These are phyloP conservation scores for Mortierella alpina DNA, from an alignment of 192 early-diverging fungal species.

Conservation along the genomic window DNA sequence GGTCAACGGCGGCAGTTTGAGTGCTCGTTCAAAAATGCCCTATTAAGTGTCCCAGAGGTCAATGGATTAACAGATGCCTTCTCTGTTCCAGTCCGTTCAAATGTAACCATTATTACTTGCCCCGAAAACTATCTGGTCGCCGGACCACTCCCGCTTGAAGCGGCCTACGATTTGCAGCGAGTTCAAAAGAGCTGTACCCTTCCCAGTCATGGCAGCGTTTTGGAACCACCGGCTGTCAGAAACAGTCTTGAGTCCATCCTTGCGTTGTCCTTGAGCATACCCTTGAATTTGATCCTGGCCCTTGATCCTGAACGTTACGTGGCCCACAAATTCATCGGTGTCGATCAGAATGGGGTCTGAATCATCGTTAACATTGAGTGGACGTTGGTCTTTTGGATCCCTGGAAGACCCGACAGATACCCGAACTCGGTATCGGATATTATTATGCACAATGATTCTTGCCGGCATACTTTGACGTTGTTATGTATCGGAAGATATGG, in stretches of 20 bases:
- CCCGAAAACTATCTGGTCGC: slow-evolving; percentile 32
- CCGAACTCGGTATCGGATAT: slow-evolving; percentile 13
- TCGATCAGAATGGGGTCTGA: slow-evolving; percentile 23
- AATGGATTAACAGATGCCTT: background rate
- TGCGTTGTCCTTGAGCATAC: slow-evolving; percentile 24
- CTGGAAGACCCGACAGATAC: slow-evolving; percentile 20
- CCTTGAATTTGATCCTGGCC: slow-evolving; percentile 22
- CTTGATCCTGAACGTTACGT: slow-evolving; percentile 18
- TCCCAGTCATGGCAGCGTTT: slow-evolving; percentile 2
- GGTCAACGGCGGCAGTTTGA: slow-evolving; percentile 18
- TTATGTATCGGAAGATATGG: too few relatives aligned
- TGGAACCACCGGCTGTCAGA: slow-evolving; percentile 36
- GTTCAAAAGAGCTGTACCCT: slow-evolving; percentile 1
- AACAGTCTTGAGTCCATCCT: slow-evolving; percentile 18
- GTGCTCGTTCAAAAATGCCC: slow-evolving; percentile 18
- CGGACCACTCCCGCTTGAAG: slow-evolving; percentile 41
- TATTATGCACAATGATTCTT: slow-evolving; percentile 14
- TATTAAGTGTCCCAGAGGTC: background rate
- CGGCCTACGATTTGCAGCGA: slow-evolving; percentile 25
- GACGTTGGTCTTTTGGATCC: slow-evolving; percentile 5
- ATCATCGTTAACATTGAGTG: slow-evolving; percentile 26
- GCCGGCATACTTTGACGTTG: background rate
- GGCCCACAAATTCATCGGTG: slow-evolving; percentile 36
- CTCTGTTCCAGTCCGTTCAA: background rate
- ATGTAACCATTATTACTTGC: background rate